A percentile compares a stretch with the other conserved stretches of the same genome.
These are phyloP conservation scores for Colletotrichum spinosum DNA, from an alignment of 2,329 filamentous ascomycete species.

Conservation along the genomic window DNA sequence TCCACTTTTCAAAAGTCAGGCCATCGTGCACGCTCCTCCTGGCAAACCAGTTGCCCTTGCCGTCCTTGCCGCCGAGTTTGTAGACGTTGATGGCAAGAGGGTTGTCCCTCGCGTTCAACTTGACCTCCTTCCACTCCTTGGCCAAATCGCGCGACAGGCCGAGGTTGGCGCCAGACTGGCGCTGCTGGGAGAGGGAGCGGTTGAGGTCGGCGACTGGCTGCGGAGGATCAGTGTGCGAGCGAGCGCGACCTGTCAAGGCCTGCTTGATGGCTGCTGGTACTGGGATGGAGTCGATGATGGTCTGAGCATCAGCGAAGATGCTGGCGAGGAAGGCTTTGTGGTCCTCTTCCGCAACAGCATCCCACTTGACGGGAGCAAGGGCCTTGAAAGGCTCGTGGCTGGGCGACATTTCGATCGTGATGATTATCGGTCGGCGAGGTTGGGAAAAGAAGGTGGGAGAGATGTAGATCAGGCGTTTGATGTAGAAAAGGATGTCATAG, in stretches of 20 bases:
- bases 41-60: constrained; percentile 90
- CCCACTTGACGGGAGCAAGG: constrained; percentile 67
- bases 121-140: constrained; percentile 89
- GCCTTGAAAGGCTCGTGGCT: constrained; percentile 70
- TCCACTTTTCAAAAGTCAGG: constrained; percentile 81
- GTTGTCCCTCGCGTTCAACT: constrained; percentile 78
- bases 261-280: constrained; percentile 45
- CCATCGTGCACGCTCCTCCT: constrained; percentile 85
- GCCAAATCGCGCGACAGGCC: constrained; percentile 67
- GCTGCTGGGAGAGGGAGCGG: constrained; percentile 53
- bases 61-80: constrained; percentile 83
- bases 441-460: background rate
- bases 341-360: constrained; percentile 56
- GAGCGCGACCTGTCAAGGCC: constrained; percentile 61
- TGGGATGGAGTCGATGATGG: constrained; percentile 83
- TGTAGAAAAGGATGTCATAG: constrained; percentile 29
- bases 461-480: constrained; percentile 2
- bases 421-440: constrained; percentile 1
- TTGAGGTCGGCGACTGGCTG: constrained; percentile 63
- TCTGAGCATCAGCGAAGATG: constrained; percentile 75
- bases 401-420: constrained; percentile 57
- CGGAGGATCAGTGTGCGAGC: constrained; percentile 68
- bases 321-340: constrained; percentile 65
- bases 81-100: constrained; percentile 82
- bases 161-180: constrained; percentile 59